Conservation (phyloP, 2,329 filamentous ascomycete species). For the Fusarium tjaetaba region DNA sequence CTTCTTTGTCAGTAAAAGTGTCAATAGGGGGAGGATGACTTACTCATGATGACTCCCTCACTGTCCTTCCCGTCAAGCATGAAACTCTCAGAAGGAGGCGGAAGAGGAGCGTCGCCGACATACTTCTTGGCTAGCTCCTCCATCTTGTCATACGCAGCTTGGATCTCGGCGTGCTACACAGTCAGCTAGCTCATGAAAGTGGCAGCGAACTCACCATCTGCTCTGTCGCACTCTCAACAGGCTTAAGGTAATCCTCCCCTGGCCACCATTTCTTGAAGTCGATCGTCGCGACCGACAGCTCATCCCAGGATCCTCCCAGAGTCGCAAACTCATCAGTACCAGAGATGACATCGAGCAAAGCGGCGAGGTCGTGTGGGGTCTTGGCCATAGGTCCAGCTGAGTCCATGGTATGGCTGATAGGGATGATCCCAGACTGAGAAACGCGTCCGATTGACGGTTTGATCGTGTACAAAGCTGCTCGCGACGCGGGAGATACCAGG, state of each 20-base stretch:
- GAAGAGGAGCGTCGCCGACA: not conserved
- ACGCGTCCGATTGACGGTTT: slow-evolving; percentile 37
- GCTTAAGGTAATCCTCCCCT: rapidly evolving
- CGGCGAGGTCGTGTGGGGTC: not conserved
- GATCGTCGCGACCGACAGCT: not conserved
- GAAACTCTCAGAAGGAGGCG: not conserved
- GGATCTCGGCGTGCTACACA: not conserved
- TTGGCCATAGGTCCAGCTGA: not conserved
- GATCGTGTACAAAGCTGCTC: slow-evolving; percentile 42
- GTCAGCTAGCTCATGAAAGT: rapidly evolving
- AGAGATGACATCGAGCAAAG: not conserved
- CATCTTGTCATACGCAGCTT: not conserved
- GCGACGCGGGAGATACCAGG: slow-evolving; percentile 35
- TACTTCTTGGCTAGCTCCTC: not conserved
- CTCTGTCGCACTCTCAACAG: not conserved
- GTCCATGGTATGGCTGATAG: not conserved
- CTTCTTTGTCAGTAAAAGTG: not conserved
- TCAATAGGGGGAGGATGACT: not conserved
- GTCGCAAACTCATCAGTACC: not conserved
- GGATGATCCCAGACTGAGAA: not conserved
- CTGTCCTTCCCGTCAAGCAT: not conserved
- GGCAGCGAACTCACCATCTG: not conserved
- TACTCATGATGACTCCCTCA: not conserved
- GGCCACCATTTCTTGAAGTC: not conserved
- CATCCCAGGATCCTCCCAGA: not conserved